These are phyloP conservation scores for Suillus clintonianus DNA, from an alignment of 768 basidiomycete genomes.

Conservation along the genomic window DNA sequence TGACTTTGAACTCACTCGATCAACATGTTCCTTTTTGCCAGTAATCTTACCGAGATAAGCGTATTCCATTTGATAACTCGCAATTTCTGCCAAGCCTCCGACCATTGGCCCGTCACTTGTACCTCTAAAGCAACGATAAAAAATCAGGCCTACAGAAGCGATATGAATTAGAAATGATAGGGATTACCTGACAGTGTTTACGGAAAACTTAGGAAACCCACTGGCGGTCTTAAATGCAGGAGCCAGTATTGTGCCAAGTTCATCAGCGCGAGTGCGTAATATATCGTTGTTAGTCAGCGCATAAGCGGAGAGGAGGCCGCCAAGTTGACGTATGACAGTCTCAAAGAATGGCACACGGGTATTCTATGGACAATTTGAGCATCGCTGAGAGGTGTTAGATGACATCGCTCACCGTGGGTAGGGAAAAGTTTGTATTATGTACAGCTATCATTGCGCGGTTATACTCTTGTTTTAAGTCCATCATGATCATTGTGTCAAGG, in stretches of 20 bases:
- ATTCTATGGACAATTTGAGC: conserved; percentile 19
- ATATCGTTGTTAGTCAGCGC: conserved; percentile 67
- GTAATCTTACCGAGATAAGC: conserved; percentile 80
- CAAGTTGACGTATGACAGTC: conserved; percentile 88
- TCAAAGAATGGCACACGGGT: conserved; percentile 66
- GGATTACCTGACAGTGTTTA: conserved; percentile 62
- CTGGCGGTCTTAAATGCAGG: conserved; percentile 69
- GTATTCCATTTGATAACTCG: conserved; percentile 82
- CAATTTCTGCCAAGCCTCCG: conserved; percentile 75
- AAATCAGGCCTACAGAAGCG: conserved; percentile 1
- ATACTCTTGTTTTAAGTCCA: conserved; percentile 77
- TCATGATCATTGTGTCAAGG: conserved; percentile 83
- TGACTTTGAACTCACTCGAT: conserved; percentile 43
- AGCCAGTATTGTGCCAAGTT: conserved; percentile 72
- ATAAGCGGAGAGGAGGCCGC: conserved; percentile 83
- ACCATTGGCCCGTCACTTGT: conserved; percentile 30
- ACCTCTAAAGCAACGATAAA: conserved; percentile 1
- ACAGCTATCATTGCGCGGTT: conserved; percentile 58
- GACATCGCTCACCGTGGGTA: conserved; percentile 39
- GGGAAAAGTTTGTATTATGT: conserved; percentile 48
- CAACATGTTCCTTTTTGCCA: conserved; percentile 62
- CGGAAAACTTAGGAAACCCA: conserved; percentile 70
- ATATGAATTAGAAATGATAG: conserved; percentile 12
- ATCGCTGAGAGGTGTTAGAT: background rate
- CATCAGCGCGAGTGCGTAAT: conserved; percentile 70